These are phyloP conservation scores for Atractiella rhizophila DNA, from an alignment of 768 basidiomycete genomes.

Conservation along the genomic window DNA sequence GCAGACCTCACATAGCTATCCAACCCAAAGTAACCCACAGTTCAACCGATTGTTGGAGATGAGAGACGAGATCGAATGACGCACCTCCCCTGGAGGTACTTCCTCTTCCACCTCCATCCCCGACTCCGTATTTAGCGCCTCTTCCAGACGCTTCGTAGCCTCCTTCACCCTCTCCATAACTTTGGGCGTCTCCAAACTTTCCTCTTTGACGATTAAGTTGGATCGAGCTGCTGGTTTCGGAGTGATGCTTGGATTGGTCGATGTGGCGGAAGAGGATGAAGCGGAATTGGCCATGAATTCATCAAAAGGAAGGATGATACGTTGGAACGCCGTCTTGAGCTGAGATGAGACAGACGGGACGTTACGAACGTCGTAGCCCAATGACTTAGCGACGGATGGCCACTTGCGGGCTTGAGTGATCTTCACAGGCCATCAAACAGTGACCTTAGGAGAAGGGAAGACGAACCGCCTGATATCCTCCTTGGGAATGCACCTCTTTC, in stretches of 20 bases:
- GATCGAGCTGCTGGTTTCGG: no score
- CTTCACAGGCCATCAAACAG: slow-evolving; percentile 24
- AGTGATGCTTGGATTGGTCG: no score
- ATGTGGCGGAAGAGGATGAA: no score
- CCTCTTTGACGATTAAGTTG: no score
- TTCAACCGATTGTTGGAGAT: background rate
- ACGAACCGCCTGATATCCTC: slow-evolving; percentile 63
- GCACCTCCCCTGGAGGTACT: slow-evolving; percentile 9
- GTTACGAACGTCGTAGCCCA: slow-evolving; percentile 60
- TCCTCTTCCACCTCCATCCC: no score
- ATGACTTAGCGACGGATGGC: slow-evolving; percentile 53
- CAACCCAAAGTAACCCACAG: background rate
- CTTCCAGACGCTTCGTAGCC: no score
- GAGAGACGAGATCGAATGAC: background rate
- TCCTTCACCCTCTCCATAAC: no score
- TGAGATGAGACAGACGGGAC: slow-evolving; percentile 45
- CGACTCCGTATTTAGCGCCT: no score
- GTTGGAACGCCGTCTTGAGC: slow-evolving; percentile 66
- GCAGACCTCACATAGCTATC: slow-evolving; percentile 65
- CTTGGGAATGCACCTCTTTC: slow-evolving; percentile 50
- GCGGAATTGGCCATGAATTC: slow-evolving; percentile 37
- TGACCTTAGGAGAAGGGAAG: slow-evolving; percentile 5
- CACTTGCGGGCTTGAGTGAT: slow-evolving; percentile 64
- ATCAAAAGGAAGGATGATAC: slow-evolving; percentile 89
- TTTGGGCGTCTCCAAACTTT: no score